Conservation (phyloP, 73 alveolate species). For the Strombidium stylifer region DNA sequence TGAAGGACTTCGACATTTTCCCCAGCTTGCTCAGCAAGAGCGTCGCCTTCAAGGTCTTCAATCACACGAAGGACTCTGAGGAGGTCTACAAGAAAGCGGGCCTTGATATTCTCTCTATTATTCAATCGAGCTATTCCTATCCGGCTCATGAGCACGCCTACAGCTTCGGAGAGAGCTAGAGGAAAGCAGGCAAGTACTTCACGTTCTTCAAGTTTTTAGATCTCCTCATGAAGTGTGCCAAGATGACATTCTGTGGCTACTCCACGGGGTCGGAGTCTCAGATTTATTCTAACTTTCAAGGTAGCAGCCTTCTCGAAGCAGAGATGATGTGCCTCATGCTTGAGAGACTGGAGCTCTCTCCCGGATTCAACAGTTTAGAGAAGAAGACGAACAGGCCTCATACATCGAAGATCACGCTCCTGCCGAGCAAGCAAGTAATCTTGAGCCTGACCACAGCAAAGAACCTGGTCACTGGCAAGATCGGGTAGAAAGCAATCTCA, state of each 20-base stretch:
- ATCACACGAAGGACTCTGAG: not conserved
- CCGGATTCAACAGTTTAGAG: conserved; percentile 45
- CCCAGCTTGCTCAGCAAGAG: conserved; percentile 62
- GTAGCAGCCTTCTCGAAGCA: conserved; percentile 20
- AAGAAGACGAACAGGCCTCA: conserved; percentile 61
- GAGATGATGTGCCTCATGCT: conserved; percentile 56
- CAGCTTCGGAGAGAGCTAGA: too few relatives aligned
- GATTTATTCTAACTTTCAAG: not conserved
- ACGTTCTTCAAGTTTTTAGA: conserved; percentile 51
- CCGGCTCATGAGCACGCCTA: too few relatives aligned
- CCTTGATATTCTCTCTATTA: conserved; percentile 17
- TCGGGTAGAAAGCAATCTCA: too few relatives aligned
- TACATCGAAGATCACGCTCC: conserved; percentile 53
- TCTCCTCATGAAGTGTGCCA: conserved; percentile 40
- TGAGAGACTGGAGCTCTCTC: conserved; percentile 72
- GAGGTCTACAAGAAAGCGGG: conserved; percentile 7
- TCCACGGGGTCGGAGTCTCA: not conserved
- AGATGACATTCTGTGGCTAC: conserved; percentile 16
- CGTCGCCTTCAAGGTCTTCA: conserved; percentile 29
- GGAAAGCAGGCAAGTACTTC: conserved; percentile 41
- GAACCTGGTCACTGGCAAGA: too few relatives aligned
- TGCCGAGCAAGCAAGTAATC: conserved; percentile 46
- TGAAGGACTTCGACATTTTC: conserved; percentile 65
- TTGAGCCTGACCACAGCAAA: conserved; percentile 32
- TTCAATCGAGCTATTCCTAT: not conserved